Base-by-base conservation (phyloP, 1,284 basidiomycete species). In the Microbotryum lychnidis-dioicae region DNA sequence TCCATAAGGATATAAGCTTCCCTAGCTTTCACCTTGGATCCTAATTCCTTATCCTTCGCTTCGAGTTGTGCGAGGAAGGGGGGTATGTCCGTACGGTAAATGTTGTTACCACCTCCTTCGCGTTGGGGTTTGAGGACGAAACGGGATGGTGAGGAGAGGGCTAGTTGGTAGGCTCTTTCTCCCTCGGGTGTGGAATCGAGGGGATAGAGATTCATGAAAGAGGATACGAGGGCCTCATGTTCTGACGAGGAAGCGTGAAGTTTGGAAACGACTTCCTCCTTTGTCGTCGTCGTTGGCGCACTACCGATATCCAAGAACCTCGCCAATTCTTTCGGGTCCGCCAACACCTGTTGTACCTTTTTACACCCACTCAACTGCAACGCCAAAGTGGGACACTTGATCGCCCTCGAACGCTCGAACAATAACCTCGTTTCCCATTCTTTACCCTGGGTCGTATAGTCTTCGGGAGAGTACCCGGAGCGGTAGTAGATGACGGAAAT, bases 61-160 rank as follows among this genome's bases (percentile, higher is more conserved):
- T 78, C 76, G 3, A 96, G 79, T 1, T 74, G 71, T 7, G 84
- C 81, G 3, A 97, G 79, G 75, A 91, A 91, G 0, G 78, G 69
- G 0, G 87, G 89, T 58, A 97, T 97, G 55, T 87, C 84, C 5
- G 77, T 76, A 57, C 88, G 86, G 77, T 97, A 98, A 27, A 97
- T 83, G 72, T 98, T 98, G 75, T 98, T 96, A 4, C 94, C 94
- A 0, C 96, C 94, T 6, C 96, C 94, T 78, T 98, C 91, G 21
- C 93, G 82, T 75, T 97, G 93, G 0, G 94, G 94, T 75, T 98
- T 97, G 54, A 97, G 80, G 3, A 97, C 96, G 51, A 89, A 85
- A 16, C 80, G 76, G 14, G 80, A 70, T 4, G 84, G 79, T 0
- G 63, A 25, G 5, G 77, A 74, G n/a, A 78, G 76, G 0, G 88